Evolutionary conservation across 176 grass and related monocot genomes (phyloP), one percentile per base, ranked within the genome.

Genomic region (Phyllostachys edulis): DNA sequence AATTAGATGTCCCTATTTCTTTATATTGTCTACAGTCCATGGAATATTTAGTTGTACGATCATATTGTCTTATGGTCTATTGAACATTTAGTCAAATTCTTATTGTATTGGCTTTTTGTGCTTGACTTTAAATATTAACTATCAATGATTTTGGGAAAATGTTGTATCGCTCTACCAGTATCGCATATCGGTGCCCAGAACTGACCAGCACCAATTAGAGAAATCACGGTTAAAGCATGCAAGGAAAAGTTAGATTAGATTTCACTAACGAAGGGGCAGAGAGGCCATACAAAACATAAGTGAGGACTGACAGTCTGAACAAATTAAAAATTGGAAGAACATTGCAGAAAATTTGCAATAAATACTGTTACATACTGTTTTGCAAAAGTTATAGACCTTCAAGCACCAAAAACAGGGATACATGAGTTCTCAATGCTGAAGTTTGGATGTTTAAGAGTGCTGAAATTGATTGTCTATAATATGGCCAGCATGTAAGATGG

Each of bases 391-490:
- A 24, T 21, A 67, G 49, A 66, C 61, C 61, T 66, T 57, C 23
- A 84, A 67, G n/a, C 36, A 41, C 23, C n/a, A 55, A 84, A 75
- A 84, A 42, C 36, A 34, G 45, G 56, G 70, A 64, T 39, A 39
- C 45, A 75, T 24, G 44, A 83, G 32, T 40, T 29, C 21, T 54
- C 14, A 52, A 84, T 74, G 27, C 9, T 24, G 20, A 73, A 66
- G 14, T 66, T 84, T 84, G 45, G 47, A 75, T 41, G 14, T 36
- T 59, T 2, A 65, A 26, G 20, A 65, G 27, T 66, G 21, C 21
- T 18, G 42, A 49, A 36, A 74, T 50, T 40, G 6, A 52, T 38
- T 20, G 27, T 26, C n/a, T 37, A 62, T 67, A 63, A 62, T 63
- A 63, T 83, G 69, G 69, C 81, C 29, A 50, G 18, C 40, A 75